Evolutionary conservation across 805 yeast genomes (phyloP), one percentile per base, ranked within the genome.

Genomic region (Blastobotrys robertii): DNA sequence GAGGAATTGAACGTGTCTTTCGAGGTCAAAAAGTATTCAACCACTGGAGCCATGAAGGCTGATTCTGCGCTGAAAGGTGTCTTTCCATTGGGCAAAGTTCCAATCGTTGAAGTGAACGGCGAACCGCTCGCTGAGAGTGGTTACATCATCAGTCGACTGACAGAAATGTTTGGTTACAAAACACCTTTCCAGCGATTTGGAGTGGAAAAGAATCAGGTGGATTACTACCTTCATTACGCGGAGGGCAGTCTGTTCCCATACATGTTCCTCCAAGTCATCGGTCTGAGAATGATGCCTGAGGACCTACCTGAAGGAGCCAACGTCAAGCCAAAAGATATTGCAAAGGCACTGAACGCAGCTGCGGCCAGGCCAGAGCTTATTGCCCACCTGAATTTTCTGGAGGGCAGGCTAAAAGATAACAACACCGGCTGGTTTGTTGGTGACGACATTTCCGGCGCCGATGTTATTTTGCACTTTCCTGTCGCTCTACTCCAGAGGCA

Each of bases 51-150:
- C 6, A 65, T 67, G 13, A 61, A 74, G 34, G 77, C 78, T 1
- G 76, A 75, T 7, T 62, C 63, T 2, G 76, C 63, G 2, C 58
- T 79, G 33, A 66, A 66, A 44, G 63, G 71, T 31, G 62, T 78
- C 8, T 82, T 76, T 52, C 81, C 83, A 8, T 59, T 75, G 19
- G 87, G 86, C 0, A 77, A 76, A 52, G 64, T 77, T 1, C 90
- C 90, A 1, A 57, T 79, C 1, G 48, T 82, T 36, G 81, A 74
- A 48, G 56, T 69, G 30, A 64, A 65, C 35, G 69, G 65, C 41
- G 53, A 48, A 28, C 54, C 63, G 1, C 48, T 77, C 35, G 77
- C 76, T 8, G 90, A 81, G 58, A 70, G 79, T n/a, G 87, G 82
- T 2, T 66, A 67, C 38, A 79, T 81, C 34, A 57, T 75, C 38